Conservation (phyloP, 2,329 filamentous ascomycete species). For the Allantophomopsis cytisporea region DNA sequence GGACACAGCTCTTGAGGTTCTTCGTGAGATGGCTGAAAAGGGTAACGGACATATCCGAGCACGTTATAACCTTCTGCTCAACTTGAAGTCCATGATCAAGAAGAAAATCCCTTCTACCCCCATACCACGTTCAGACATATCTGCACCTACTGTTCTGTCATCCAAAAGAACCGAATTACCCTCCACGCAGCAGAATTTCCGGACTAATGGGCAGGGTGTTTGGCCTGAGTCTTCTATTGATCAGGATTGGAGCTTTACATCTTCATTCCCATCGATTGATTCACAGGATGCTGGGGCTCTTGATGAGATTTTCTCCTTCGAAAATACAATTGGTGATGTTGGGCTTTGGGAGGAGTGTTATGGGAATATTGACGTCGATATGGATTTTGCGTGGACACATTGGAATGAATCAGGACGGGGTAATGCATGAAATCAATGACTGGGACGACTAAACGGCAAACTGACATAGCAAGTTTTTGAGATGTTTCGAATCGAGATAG, state of each 20-base stretch:
- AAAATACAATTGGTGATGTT: slow-evolving; percentile 22
- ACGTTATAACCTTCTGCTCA: slow-evolving; percentile 22
- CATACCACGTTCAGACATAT: background rate
- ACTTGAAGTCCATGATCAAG: slow-evolving; percentile 18
- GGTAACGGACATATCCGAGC: slow-evolving; percentile 35
- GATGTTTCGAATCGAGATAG: too few relatives aligned
- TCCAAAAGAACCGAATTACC: background rate
- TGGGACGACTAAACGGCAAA: too few relatives aligned
- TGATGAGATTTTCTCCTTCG: slow-evolving; percentile 19
- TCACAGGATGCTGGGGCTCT: slow-evolving; percentile 4
- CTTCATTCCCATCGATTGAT: background rate
- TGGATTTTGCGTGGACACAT: slow-evolving; percentile 15
- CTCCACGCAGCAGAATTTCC: background rate
- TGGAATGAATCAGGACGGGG: slow-evolving; percentile 1
- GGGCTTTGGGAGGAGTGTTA: slow-evolving; percentile 26
- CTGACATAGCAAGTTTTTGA: too few relatives aligned
- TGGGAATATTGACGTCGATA: slow-evolving; percentile 25
- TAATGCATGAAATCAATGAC: too few relatives aligned
- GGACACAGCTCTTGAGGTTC: slow-evolving; percentile 29
- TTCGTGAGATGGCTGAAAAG: slow-evolving; percentile 34
- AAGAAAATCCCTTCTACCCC: background rate
- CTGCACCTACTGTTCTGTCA: background rate
- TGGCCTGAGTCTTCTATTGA: slow-evolving; percentile 1
- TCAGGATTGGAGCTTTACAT: background rate
- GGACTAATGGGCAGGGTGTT: background rate